Conservation (phyloP, 2,329 filamentous ascomycete genomes). For the Epichloe hybrida region DNA sequence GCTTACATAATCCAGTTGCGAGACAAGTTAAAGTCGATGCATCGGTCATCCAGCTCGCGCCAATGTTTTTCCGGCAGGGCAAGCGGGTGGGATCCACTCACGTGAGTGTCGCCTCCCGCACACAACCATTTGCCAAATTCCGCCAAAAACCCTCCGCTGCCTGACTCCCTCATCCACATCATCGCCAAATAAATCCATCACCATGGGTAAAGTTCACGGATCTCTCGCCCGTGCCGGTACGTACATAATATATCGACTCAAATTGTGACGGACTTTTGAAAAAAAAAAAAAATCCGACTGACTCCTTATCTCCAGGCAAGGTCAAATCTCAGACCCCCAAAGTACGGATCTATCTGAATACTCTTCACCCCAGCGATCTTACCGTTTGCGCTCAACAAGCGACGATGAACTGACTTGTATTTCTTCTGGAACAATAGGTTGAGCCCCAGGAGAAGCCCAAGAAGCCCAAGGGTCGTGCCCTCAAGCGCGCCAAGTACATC, state of each 20-base stretch:
- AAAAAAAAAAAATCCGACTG: neutral
- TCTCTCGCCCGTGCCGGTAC: slow-evolving; percentile 73
- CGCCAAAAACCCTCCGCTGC: slow-evolving; percentile 17
- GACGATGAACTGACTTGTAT: slow-evolving; percentile 18
- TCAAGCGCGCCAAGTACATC: slow-evolving; percentile 94
- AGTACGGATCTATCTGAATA: slow-evolving; percentile 38
- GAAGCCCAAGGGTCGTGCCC: slow-evolving; percentile 89
- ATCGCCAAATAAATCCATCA: slow-evolving; percentile 30
- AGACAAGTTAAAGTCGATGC: neutral
- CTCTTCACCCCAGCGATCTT: neutral
- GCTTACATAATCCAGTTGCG: neutral
- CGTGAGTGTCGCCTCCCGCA: slow-evolving; percentile 22
- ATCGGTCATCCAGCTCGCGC: neutral
- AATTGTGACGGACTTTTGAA: too few species aligned
- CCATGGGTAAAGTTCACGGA: slow-evolving; percentile 88
- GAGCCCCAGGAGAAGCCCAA: slow-evolving; percentile 93
- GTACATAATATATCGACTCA: slow-evolving; percentile 6
- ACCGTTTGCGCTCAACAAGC: slow-evolving; percentile 4
- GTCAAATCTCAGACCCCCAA: slow-evolving; percentile 95
- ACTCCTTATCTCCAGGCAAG: slow-evolving; percentile 50
- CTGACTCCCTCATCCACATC: slow-evolving; percentile 22
- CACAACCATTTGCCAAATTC: slow-evolving; percentile 27
- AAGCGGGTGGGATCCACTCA: slow-evolving; percentile 17
- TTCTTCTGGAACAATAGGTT: slow-evolving; percentile 38
- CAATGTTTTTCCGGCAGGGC: slow-evolving; percentile 22